Conservation (phyloP, 306 rosid species). For the Urtica urens region DNA sequence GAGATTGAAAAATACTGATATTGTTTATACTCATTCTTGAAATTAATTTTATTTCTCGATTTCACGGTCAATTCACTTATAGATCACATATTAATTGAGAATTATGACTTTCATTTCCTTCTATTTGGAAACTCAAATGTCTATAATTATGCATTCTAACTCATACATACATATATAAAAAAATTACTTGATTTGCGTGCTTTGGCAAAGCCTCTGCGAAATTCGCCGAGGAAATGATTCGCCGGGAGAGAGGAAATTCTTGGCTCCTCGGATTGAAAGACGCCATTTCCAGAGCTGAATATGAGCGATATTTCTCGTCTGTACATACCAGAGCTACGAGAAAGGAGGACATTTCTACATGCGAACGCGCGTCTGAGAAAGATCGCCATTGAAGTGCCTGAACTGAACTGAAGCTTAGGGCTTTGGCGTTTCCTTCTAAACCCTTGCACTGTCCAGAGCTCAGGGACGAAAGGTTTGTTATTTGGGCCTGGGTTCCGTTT, state of each 20-base stretch:
- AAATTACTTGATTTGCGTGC: constrained; percentile 71
- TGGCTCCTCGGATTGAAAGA: constrained; percentile 9
- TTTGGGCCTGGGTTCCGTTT: background rate
- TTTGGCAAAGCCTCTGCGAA: constrained; percentile 78
- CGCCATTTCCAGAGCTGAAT: constrained; percentile 10
- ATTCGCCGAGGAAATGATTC: constrained; percentile 30
- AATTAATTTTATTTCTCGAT: background rate
- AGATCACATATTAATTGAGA: too few relatives aligned
- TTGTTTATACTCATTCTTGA: background rate
- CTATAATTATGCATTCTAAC: background rate
- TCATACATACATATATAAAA: background rate
- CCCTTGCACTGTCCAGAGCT: background rate
- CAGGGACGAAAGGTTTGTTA: background rate
- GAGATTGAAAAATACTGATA: background rate
- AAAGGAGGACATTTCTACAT: constrained; percentile 31
- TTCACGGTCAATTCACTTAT: background rate
- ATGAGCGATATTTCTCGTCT: constrained; percentile 12
- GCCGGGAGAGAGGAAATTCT: constrained; percentile 24
- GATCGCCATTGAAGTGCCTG: constrained; percentile 35
- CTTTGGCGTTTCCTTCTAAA: constrained; percentile 18
- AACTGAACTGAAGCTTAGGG: constrained; percentile 12
- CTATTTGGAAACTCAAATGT: background rate
- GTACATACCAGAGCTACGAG: constrained; percentile 27
- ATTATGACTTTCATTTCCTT: too few relatives aligned
- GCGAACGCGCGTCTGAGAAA: constrained; percentile 42